phyloP scores from a whole-genome alignment of 2,329 filamentous ascomycete genomes.

The Didymosphaeria variabile region DNA sequence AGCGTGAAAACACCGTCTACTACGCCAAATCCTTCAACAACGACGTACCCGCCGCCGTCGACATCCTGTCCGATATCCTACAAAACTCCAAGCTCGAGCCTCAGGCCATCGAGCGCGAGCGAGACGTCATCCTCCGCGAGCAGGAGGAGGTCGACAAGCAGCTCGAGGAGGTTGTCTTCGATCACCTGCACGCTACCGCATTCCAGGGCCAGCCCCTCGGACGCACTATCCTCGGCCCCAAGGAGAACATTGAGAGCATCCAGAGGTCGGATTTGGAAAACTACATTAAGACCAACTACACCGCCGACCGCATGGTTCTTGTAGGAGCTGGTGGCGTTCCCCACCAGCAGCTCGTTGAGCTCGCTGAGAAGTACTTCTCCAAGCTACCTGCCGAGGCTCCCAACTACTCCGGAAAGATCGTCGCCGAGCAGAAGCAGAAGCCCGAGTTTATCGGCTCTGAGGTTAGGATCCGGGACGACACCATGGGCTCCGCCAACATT shows the following conservation, averaged over 20 bases:
- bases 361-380: slow-evolving; percentile 96
- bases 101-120: slow-evolving; percentile 92
- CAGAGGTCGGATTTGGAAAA: slow-evolving; percentile 86
- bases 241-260: slow-evolving; percentile 98
- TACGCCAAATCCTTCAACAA: slow-evolving; percentile 99
- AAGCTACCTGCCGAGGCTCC: slow-evolving; percentile 78
- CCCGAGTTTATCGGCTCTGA: slow-evolving; percentile 98
- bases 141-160: slow-evolving; percentile 99
- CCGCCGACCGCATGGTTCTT: slow-evolving; percentile 98
- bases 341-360: slow-evolving; percentile 91
- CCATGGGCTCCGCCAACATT: slow-evolving; percentile 94
- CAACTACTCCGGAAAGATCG: slow-evolving; percentile 74
- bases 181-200: slow-evolving; percentile 97
- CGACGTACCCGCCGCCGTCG: slow-evolving; percentile 94
- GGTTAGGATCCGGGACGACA: slow-evolving; percentile 94
- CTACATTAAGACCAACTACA: slow-evolving; percentile 99
- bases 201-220: slow-evolving; percentile 96
- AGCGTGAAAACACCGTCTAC: slow-evolving; percentile 99
- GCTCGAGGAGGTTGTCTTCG: slow-evolving; percentile 98
- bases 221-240: slow-evolving; percentile 96
- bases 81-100: slow-evolving; percentile 99
- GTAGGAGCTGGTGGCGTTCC: slow-evolving; percentile 94
- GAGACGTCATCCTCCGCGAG: slow-evolving; percentile 97
- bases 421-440: slow-evolving; percentile 80
- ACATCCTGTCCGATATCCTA: slow-evolving; percentile 98